Evolutionary conservation across 192 early-diverging fungal species (phyloP).

Genomic region (Podila clonocystis): DNA sequence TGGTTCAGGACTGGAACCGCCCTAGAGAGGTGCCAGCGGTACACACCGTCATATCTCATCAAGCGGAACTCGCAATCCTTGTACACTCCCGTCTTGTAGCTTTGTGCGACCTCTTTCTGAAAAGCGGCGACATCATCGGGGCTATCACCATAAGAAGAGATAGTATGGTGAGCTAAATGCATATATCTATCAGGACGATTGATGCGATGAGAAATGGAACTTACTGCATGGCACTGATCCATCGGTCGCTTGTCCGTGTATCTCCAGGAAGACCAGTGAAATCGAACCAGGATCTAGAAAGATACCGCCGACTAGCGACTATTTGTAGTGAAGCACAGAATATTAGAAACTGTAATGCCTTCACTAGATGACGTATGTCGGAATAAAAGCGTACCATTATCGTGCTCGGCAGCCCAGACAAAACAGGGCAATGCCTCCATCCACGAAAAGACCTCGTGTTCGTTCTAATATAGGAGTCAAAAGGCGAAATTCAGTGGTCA

Average conservation of each 20-base stretch:
- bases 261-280: constrained; percentile 44
- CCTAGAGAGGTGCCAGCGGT: constrained; percentile 45
- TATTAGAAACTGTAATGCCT: not conserved
- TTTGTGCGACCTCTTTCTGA: constrained; percentile 49
- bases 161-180: not conserved
- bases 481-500: not conserved
- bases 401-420: constrained; percentile 46
- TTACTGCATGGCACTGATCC: constrained; percentile 52
- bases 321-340: not conserved
- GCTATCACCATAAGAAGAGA: constrained; percentile 6
- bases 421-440: constrained; percentile 51
- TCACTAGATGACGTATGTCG: not conserved
- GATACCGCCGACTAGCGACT: constrained; percentile 41
- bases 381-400: constrained; percentile 24
- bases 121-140: constrained; percentile 44
- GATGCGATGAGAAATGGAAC: not conserved
- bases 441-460: constrained; percentile 50
- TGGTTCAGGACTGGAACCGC: constrained; percentile 44
- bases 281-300: constrained; percentile 48
- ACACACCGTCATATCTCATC: constrained; percentile 47
- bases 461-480: constrained; percentile 18
- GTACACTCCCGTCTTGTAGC: constrained; percentile 49
- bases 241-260: constrained; percentile 39
- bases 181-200: not conserved
- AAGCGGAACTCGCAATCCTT: constrained; percentile 51